phyloP scores from a whole-genome alignment of 2,329 filamentous ascomycete genomes.

The Scedosporium minutisporum region DNA sequence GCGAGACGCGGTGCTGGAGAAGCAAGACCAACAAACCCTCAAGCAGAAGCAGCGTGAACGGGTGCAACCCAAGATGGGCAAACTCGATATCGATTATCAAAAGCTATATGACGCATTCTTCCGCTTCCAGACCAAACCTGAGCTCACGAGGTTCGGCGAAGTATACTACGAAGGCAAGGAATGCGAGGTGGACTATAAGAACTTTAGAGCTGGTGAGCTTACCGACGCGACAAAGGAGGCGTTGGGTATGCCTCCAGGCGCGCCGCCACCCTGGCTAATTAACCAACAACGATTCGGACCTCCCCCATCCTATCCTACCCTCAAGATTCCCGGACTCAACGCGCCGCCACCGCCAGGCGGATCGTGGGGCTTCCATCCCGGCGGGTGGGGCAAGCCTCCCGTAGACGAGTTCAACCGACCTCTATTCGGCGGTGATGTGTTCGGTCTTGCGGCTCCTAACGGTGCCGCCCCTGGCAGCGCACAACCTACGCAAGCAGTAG shows the following conservation, averaged over 20 bases:
- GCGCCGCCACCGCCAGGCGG: constrained; percentile 83
- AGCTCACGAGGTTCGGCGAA: constrained; percentile 87
- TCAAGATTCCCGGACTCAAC: constrained; percentile 91
- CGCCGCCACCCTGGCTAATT: constrained; percentile 93
- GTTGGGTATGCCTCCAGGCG: constrained; percentile 83
- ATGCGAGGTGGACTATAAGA: constrained; percentile 86
- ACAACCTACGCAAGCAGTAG: constrained; percentile 22
- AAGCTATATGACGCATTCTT: constrained; percentile 99
- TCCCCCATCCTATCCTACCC: constrained; percentile 87
- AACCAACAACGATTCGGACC: constrained; percentile 92
- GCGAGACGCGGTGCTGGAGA: constrained; percentile 92
- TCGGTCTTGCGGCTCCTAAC: constrained; percentile 56
- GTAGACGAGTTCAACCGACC: constrained; percentile 89
- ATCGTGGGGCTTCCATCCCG: constrained; percentile 89
- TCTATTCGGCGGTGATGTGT: constrained; percentile 88
- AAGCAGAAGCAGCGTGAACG: constrained; percentile 95
- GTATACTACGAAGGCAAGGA: constrained; percentile 99
- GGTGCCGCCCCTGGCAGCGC: constrained; percentile 27
- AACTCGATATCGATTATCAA: constrained; percentile 96
- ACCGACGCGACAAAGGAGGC: constrained; percentile 86
- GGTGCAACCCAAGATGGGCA: constrained; percentile 92
- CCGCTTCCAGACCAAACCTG: constrained; percentile 91
- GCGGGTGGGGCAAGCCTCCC: constrained; percentile 92
- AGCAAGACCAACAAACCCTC: constrained; percentile 81
- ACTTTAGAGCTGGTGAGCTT: constrained; percentile 81